phyloP scores from a whole-genome alignment of 257 asterid genomes.

The Nicotiana attenuata region DNA sequence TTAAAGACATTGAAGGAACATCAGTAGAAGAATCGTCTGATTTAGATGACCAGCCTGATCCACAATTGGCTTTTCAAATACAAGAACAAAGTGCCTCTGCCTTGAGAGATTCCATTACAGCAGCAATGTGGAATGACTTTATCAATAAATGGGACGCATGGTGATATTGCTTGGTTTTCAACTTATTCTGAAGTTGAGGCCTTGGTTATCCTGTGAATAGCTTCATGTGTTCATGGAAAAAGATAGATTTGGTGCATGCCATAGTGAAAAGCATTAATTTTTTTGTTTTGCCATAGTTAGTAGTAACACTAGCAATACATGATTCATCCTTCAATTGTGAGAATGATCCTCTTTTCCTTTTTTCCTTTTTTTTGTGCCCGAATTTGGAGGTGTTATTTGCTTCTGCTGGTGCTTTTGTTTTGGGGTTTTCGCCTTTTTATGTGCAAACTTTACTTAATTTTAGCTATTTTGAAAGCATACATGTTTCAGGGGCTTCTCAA shows the following conservation, averaged over 20 bases:
- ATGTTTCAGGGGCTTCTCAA: not conserved
- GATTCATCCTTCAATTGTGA: not conserved
- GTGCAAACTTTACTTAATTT: too few species aligned
- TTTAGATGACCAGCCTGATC: slow-evolving; percentile 55
- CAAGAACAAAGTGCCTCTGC: slow-evolving; percentile 53
- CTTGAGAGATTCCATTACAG: slow-evolving; percentile 56
- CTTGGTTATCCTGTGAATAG: slow-evolving; percentile 8
- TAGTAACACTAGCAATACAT: not conserved
- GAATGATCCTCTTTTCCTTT: not conserved
- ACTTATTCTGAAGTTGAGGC: not conserved
- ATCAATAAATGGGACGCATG: slow-evolving; percentile 73
- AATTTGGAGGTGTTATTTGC: not conserved
- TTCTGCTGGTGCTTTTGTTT: too few species aligned
- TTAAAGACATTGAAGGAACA: slow-evolving; percentile 41
- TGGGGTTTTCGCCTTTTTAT: too few species aligned
- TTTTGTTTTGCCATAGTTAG: not conserved
- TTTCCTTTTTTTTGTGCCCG: not conserved
- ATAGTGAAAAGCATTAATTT: not conserved
- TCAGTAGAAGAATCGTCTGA: slow-evolving; percentile 37
- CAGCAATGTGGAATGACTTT: slow-evolving; percentile 75
- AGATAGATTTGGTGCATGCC: not conserved
- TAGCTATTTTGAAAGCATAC: too few species aligned
- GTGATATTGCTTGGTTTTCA: slow-evolving; percentile 22
- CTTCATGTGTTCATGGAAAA: not conserved
- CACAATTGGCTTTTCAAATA: slow-evolving; percentile 41